These are phyloP conservation scores for Neonothopanus nambi DNA, from an alignment of 1,284 basidiomycete species.

Conservation along the genomic window DNA sequence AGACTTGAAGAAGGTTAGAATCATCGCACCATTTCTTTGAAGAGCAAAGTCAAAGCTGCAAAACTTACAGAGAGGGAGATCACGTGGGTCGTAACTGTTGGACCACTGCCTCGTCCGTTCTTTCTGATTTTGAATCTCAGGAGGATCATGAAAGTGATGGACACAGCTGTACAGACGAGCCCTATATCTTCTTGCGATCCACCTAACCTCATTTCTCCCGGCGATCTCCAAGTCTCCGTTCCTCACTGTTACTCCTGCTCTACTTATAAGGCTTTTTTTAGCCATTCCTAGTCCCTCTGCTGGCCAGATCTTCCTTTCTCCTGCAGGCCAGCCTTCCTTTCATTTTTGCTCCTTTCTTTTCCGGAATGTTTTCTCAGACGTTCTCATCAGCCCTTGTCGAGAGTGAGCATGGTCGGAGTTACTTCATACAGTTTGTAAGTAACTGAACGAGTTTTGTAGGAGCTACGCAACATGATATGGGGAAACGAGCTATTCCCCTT, in stretches of 20 bases:
- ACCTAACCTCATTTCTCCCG: background rate
- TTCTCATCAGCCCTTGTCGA: too few relatives aligned
- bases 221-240: constrained; percentile 2
- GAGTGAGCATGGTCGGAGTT: too few relatives aligned
- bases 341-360: constrained; percentile 4
- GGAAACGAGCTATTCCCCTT: constrained; percentile 14
- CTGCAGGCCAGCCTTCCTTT: constrained; percentile 18
- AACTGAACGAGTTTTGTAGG: constrained; percentile 1
- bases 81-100: background rate
- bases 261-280: constrained; percentile 9
- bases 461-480: constrained; percentile 16
- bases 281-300: constrained; percentile 7
- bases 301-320: constrained; percentile 13
- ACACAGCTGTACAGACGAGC: too few relatives aligned
- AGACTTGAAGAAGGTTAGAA: too few relatives aligned
- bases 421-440: too few relatives aligned
- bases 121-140: background rate
- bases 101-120: constrained; percentile 1
- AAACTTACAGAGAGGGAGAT: background rate
- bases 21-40: too few relatives aligned
- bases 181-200: too few relatives aligned
- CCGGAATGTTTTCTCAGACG: constrained; percentile 9
- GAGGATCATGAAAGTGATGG: background rate
- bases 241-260: background rate
- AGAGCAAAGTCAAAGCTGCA: background rate